Evolutionary conservation across 2,329 filamentous ascomycete species (phyloP), one percentile per base, ranked within the genome.

Genomic region (Colletotrichum kahawae): DNA sequence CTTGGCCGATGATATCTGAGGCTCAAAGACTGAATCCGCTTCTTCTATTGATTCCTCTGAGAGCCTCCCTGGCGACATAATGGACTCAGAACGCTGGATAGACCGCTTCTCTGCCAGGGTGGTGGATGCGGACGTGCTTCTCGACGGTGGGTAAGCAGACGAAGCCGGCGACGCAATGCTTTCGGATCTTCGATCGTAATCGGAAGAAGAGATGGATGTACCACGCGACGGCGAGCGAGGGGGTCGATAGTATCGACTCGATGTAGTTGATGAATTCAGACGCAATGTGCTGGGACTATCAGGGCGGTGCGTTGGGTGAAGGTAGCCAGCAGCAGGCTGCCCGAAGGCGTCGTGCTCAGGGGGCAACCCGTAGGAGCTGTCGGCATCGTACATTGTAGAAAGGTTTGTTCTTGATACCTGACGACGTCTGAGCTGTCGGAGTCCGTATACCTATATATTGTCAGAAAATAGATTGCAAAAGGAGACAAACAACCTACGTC

Each of bases 351-450:
- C 67, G 10, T 51, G 68, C 6, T 63, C 60, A 18, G 66, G 70
- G 24, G 54, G 66, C 13, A 67, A 24, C 3, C 51, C 56, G 31
- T 38, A 38, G 27, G 56, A 27, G 18, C 29, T 51, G n/a, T 56
- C 34, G 21, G 65, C n/a, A 21, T 66, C 60, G 21, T 70, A 43
- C 31, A 68, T 59, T 10, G 34, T 38, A 21, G 73, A 69, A 12
- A 77, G 67, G 18, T 77, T 74, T 4, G 67, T 67, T 12, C 63
- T 38, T 76, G 76, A 74, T 24, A 48, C 48, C 27, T 74, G 48
- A 1, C 82, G 82, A 16, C 77, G 76, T 36, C 77, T 73, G 8
- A 83, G 80, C 65, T 83, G 77, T 2, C 79, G 81, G 21, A 83
- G 78, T 31, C 79, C 77, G 33, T 78, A 75, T 6, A 29, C 63